Evolutionary conservation across 805 yeast genomes (phyloP).

Genomic region (Pichia rugopelliculosa): DNA sequence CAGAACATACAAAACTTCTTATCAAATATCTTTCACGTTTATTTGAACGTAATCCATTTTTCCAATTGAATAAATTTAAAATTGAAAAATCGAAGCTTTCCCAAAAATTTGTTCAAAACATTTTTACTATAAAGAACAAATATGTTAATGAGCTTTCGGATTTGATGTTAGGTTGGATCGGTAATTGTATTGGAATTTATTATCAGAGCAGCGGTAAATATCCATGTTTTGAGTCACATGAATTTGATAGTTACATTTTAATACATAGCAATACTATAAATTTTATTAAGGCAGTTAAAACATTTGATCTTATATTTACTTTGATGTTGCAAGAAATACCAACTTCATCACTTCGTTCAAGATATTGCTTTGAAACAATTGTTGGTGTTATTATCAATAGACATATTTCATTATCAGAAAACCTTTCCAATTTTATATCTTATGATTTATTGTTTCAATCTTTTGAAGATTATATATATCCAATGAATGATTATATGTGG

Average conservation of each 20-base stretch:
- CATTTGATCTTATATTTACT: slow-evolving; percentile 25
- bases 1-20: not conserved
- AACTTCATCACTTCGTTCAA: slow-evolving; percentile 16
- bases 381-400: slow-evolving; percentile 34
- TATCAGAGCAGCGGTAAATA: slow-evolving; percentile 23
- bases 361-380: slow-evolving; percentile 31
- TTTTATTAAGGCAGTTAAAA: slow-evolving; percentile 17
- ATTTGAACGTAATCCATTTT: not conserved
- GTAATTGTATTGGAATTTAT: slow-evolving; percentile 24
- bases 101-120: slow-evolving; percentile 10
- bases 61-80: not conserved
- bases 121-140: slow-evolving; percentile 16
- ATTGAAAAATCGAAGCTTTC: not conserved
- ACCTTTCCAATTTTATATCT: slow-evolving; percentile 20
- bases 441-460: slow-evolving; percentile 16
- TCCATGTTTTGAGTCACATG: slow-evolving; percentile 14
- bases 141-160: slow-evolving; percentile 8
- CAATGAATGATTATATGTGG: slow-evolving; percentile 31
- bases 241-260: slow-evolving; percentile 14
- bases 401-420: slow-evolving; percentile 14
- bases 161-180: slow-evolving; percentile 27
- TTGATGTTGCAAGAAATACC: slow-evolving; percentile 19
- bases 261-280: slow-evolving; percentile 9
- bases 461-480: slow-evolving; percentile 21
- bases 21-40: slow-evolving; percentile 1